These are phyloP conservation scores for Cucurbita maxima DNA, from an alignment of 306 rosid species.

Conservation along the genomic window DNA sequence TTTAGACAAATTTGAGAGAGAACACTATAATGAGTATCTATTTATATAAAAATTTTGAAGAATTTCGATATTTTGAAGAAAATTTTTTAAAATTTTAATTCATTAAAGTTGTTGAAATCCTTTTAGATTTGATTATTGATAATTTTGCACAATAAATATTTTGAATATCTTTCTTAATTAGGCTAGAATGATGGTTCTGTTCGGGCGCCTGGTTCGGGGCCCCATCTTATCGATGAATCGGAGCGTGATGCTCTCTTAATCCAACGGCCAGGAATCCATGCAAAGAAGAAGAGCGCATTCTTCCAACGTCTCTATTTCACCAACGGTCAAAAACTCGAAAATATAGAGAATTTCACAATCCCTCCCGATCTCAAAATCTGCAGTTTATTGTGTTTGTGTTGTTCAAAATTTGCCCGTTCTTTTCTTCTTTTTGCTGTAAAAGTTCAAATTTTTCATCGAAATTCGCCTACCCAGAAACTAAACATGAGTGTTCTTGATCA, in stretches of 20 bases:
- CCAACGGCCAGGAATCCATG: constrained; percentile 22
- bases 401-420: background rate
- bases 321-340: constrained; percentile 47
- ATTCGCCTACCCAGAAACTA: background rate
- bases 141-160: background rate
- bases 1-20: too few relatives aligned
- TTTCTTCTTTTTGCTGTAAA: background rate
- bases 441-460: background rate
- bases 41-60: too few relatives aligned
- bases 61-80: too few relatives aligned
- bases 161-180: background rate
- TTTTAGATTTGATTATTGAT: background rate
- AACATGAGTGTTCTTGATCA: constrained; percentile 28
- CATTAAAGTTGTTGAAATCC: too few relatives aligned
- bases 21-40: too few relatives aligned
- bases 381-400: background rate
- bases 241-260: constrained; percentile 10
- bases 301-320: constrained; percentile 22
- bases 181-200: background rate
- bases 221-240: background rate
- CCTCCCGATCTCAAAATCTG: background rate
- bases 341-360: background rate
- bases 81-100: too few relatives aligned
- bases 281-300: background rate
- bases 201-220: background rate